Evolutionary conservation across 768 basidiomycete species (phyloP).

Genomic region (Phylloporus scabripes): DNA sequence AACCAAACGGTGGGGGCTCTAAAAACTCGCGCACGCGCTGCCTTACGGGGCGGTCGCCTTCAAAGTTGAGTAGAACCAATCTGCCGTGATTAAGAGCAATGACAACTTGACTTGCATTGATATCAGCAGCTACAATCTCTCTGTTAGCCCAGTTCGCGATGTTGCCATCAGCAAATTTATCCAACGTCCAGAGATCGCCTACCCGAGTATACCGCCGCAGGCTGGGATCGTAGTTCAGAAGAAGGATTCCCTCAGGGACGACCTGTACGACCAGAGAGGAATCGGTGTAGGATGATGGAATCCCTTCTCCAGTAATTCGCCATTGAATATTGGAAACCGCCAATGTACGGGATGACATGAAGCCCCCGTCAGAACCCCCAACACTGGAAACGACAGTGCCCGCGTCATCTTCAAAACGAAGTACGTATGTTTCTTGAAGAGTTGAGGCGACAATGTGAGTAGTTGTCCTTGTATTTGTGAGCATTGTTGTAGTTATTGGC

Average conservation of each 20-base stretch:
- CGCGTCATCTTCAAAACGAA: constrained; percentile 40
- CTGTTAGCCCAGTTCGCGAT: constrained; percentile 23
- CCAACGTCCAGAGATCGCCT: constrained; percentile 37
- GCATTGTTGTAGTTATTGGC: not conserved
- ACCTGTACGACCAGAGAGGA: constrained; percentile 70
- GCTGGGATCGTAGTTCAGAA: constrained; percentile 51
- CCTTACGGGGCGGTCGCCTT: constrained; percentile 34
- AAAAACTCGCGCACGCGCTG: constrained; percentile 21
- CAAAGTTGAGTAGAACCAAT: constrained; percentile 47
- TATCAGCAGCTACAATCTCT: constrained; percentile 61
- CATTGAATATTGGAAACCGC: constrained; percentile 54
- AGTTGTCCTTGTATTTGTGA: constrained; percentile 37
- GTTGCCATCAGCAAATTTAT: constrained; percentile 23
- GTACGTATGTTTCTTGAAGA: constrained; percentile 46
- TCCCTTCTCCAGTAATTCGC: constrained; percentile 12
- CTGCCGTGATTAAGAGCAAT: constrained; percentile 53
- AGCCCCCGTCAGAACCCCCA: constrained; percentile 41
- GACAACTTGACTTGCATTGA: constrained; percentile 64
- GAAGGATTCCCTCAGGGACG: constrained; percentile 47
- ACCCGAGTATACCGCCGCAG: constrained; percentile 39
- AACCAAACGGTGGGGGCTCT: constrained; percentile 14
- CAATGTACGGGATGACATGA: constrained; percentile 54
- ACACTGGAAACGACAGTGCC: constrained; percentile 16
- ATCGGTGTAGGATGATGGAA: constrained; percentile 33
- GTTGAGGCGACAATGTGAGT: constrained; percentile 60